Evolutionary conservation across 2,329 filamentous ascomycete species (phyloP), one percentile per base, ranked within the genome.

Genomic region (Diplodia scrobiculata): DNA sequence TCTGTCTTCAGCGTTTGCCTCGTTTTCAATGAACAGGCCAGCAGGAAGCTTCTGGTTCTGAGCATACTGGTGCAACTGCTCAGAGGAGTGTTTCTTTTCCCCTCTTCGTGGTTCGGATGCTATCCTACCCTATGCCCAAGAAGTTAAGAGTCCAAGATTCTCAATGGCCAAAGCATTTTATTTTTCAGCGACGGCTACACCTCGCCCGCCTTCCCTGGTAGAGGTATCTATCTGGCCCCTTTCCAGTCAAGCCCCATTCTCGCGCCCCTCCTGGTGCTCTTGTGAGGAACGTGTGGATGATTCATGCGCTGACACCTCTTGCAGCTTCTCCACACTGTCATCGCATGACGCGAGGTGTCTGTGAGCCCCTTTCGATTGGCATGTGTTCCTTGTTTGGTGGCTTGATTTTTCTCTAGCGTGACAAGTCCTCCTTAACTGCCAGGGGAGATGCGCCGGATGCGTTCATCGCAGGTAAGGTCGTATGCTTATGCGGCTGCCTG

Each of bases 401-500:
- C 14, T 45, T 32, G 36, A 17, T 41, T 19, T 25, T 41, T 47
- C 1, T 17, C 7, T 10, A 17, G 25, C 29, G 11, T 45, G 27
- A n/a, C 38, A 36, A 19, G 38, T 36, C 34, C 34, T 25, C 34
- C 19, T 21, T 34, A 6, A 38, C 17, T 5, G 38, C 38, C 19
- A 25, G 14, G 29, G 54, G 41, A 41, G 41, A 41, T 21, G 41
- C 34, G 36, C 32, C 25, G 36, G 25, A 48, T 45, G 54, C 14
- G 54, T 27, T 47, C 19, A 41, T 32, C 34, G 29, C 25, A 36
- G 45, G 47, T 63, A 21, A 11, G 45, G 45, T 51, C 38, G 41
- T 17, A 13, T 21, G 27, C 50, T 65, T 34, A 65, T 65, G 66
- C 67, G 25, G 68, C 41, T 38, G 75, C 71, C 34, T 73, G 71